These are phyloP conservation scores for Lodderomyces jiufengensis DNA, from an alignment of 1,139 yeast species.

Conservation along the genomic window DNA sequence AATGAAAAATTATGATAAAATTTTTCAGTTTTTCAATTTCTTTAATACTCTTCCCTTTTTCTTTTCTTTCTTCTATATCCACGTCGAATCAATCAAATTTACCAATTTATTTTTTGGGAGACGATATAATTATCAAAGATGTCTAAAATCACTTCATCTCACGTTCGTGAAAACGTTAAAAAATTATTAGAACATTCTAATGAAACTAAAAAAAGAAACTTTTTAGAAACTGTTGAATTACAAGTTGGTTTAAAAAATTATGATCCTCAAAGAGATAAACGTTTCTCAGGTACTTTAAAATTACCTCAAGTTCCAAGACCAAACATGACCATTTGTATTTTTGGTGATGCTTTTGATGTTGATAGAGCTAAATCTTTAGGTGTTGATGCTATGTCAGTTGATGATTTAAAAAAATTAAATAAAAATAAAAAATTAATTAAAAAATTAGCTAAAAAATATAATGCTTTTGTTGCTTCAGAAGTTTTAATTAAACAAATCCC, in stretches of 20 bases:
- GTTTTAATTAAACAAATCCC: constrained; percentile 99
- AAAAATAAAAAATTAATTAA: constrained; percentile 99
- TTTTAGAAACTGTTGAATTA: constrained; percentile 99
- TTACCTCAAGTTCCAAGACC: constrained; percentile 99
- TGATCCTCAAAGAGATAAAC: constrained; percentile 99
- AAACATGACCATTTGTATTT: constrained; percentile 99
- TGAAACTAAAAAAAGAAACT: constrained; percentile 99
- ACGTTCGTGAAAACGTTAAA: constrained; percentile 96
- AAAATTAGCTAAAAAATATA: constrained; percentile 99
- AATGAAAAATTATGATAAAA: not conserved
- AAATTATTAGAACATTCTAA: constrained; percentile 85
- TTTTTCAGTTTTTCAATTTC: constrained; percentile 4
- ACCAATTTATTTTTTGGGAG: constrained; percentile 65
- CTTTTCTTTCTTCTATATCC: constrained; percentile 27
- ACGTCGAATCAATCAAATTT: constrained; percentile 50
- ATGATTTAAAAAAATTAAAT: constrained; percentile 99
- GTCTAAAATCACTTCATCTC: constrained; percentile 92
- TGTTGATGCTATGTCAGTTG: constrained; percentile 99
- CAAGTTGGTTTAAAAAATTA: constrained; percentile 99
- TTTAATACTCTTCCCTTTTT: constrained; percentile 1
- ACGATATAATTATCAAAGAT: constrained; percentile 52
- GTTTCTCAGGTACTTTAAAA: constrained; percentile 99
- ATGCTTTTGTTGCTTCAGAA: constrained; percentile 99
- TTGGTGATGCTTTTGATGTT: constrained; percentile 99
- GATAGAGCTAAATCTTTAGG: constrained; percentile 99